phyloP scores from a whole-genome alignment of 768 basidiomycete genomes.

The Hemileccinum rubropunctum region DNA sequence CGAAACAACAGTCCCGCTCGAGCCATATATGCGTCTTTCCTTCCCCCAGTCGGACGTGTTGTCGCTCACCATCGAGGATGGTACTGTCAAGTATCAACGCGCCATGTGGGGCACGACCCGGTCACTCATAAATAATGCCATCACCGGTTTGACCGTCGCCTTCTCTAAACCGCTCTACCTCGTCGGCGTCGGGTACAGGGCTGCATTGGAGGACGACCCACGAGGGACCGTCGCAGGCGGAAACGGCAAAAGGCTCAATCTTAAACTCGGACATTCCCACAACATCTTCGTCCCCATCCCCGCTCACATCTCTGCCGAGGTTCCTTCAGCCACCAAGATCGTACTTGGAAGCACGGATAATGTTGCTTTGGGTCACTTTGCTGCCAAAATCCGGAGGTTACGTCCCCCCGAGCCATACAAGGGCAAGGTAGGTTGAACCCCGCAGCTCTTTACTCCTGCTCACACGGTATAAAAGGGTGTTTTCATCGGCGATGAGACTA shows the following conservation, averaged over 20 bases:
- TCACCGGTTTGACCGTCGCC: conserved; percentile 86
- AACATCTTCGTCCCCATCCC: conserved; percentile 83
- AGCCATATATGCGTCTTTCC: conserved; percentile 43
- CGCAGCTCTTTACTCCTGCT: neutral
- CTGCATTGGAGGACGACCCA: conserved; percentile 78
- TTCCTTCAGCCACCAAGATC: conserved; percentile 83
- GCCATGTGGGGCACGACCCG: conserved; percentile 96
- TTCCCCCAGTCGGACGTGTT: conserved; percentile 34
- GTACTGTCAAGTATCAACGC: conserved; percentile 71
- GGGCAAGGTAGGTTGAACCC: conserved; percentile 74
- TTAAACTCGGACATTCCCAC: conserved; percentile 94
- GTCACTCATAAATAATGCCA: conserved; percentile 85
- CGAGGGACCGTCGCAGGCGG: conserved; percentile 54
- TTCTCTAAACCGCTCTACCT: conserved; percentile 82
- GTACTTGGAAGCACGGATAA: conserved; percentile 83
- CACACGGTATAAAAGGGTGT: conserved; percentile 60
- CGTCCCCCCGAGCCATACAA: conserved; percentile 96
- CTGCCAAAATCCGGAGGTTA: conserved; percentile 78
- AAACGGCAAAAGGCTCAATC: conserved; percentile 68
- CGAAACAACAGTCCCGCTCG: conserved; percentile 44
- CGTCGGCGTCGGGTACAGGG: conserved; percentile 95
- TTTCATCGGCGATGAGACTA: conserved; percentile 90
- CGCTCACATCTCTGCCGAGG: conserved; percentile 72
- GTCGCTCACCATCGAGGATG: conserved; percentile 49
- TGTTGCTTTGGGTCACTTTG: conserved; percentile 82